A percentile compares a stretch with the other conserved stretches of the same genome.
phyloP scores from a whole-genome alignment of 2,329 filamentous ascomycete genomes.

The Clathrospora elynae region DNA sequence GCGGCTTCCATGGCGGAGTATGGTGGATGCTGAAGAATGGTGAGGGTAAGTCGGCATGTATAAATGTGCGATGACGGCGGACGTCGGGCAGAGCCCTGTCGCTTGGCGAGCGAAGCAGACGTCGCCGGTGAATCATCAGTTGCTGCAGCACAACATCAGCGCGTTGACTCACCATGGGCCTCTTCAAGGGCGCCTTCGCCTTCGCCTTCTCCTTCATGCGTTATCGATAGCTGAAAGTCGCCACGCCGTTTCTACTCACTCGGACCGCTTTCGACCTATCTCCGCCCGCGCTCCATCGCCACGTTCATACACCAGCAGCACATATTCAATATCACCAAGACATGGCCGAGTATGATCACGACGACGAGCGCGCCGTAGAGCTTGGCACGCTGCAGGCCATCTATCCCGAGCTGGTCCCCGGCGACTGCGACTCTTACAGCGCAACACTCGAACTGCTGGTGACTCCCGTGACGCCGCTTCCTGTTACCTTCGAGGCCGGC shows the following conservation, averaged over 20 bases:
- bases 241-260: slow-evolving; percentile 23
- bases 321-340: not conserved
- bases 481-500: slow-evolving; percentile 60
- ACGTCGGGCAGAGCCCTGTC: slow-evolving; percentile 8
- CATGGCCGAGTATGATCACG: slow-evolving; percentile 41
- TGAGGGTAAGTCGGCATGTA: not conserved
- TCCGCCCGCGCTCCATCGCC: slow-evolving; percentile 18
- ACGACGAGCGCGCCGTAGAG: slow-evolving; percentile 66
- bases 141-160: not conserved
- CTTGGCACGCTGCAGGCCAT: slow-evolving; percentile 65
- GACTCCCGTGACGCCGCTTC: too few relatives aligned
- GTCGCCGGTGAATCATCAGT: not conserved
- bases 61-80: slow-evolving; percentile 16
- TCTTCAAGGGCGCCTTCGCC: slow-evolving; percentile 16
- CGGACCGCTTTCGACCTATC: slow-evolving; percentile 11
- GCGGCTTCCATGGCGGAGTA: slow-evolving; percentile 52
- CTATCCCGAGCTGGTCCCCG: slow-evolving; percentile 63
- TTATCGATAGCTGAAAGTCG: slow-evolving; percentile 14
- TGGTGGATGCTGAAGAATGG: not conserved
- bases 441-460: slow-evolving; percentile 63
- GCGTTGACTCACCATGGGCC: slow-evolving; percentile 25
- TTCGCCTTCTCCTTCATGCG: slow-evolving; percentile 17
- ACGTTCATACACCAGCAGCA: slow-evolving; percentile 1
- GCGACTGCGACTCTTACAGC: slow-evolving; percentile 49
- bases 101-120: slow-evolving; percentile 11